Percentiles rank a stretch among this genome's conserved stretches.
phyloP scores from a whole-genome alignment of 768 basidiomycete genomes.

The Lactarius sanguifluus region DNA sequence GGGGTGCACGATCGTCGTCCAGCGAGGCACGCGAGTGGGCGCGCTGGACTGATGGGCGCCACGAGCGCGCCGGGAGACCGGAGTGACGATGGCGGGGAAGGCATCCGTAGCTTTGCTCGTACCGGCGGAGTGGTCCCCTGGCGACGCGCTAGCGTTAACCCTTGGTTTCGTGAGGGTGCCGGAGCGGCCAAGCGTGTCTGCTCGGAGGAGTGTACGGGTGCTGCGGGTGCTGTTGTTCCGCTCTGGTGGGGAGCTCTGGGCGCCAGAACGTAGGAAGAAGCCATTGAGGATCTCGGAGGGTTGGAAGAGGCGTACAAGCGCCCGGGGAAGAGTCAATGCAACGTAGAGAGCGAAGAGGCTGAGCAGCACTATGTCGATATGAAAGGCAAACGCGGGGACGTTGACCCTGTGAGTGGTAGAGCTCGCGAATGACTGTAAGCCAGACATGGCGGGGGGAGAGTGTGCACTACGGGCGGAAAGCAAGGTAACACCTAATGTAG shows the following conservation, averaged over 20 bases:
- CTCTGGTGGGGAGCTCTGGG: neutral
- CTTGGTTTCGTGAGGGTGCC: constrained; percentile 19
- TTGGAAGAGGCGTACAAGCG: constrained; percentile 23
- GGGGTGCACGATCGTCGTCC: constrained; percentile 39
- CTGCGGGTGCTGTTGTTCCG: constrained; percentile 27
- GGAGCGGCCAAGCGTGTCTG: constrained; percentile 19
- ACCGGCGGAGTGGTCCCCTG: constrained; percentile 5
- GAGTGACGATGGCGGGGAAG: constrained; percentile 5
- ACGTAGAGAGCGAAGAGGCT: constrained; percentile 24
- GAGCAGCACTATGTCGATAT: constrained; percentile 22
- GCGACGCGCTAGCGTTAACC: neutral
- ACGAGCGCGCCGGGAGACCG: constrained; percentile 6
- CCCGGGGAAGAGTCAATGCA: constrained; percentile 26
- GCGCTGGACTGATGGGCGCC: constrained; percentile 4
- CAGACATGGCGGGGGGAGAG: constrained; percentile 11
- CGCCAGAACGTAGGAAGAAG: constrained; percentile 23
- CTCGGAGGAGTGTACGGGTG: constrained; percentile 24
- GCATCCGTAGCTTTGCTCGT: constrained; percentile 3
- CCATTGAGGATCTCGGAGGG: constrained; percentile 26
- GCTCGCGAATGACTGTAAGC: neutral
- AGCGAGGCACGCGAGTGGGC: constrained; percentile 41
- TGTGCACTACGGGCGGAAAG: neutral
- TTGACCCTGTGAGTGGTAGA: neutral
- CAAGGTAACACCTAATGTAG: neutral
- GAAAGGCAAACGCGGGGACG: constrained; percentile 20